phyloP scores from a whole-genome alignment of 140 eudicot species.

The Anethum foeniculum region DNA sequence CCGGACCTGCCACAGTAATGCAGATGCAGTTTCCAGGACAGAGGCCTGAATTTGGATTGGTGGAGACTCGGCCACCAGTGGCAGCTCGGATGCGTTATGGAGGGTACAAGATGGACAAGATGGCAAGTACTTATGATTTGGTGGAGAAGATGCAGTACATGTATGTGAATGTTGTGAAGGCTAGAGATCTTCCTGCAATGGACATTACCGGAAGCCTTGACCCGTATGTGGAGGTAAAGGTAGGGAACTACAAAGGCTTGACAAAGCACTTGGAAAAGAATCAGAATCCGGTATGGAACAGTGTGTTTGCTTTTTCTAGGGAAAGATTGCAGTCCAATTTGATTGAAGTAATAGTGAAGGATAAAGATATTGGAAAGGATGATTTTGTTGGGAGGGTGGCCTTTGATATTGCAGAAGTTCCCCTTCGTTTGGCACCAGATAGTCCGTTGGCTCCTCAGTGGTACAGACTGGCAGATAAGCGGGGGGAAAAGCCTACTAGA shows the following conservation, averaged over 20 bases:
- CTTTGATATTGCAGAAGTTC: conserved; percentile 64
- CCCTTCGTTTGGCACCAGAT: conserved; percentile 77
- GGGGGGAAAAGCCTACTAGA: conserved; percentile 36
- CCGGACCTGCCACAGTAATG: conserved; percentile 51
- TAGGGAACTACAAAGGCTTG: conserved; percentile 83
- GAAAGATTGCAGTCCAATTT: conserved; percentile 62
- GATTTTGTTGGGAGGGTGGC: conserved; percentile 68
- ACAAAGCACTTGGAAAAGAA: conserved; percentile 75
- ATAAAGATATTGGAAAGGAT: conserved; percentile 75
- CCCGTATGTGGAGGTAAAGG: conserved; percentile 85
- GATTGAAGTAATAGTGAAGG: conserved; percentile 71
- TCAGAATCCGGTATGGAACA: conserved; percentile 74
- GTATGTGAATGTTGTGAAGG: conserved; percentile 79
- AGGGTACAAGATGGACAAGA: conserved; percentile 52
- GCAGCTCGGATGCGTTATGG: conserved; percentile 88
- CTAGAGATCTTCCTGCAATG: conserved; percentile 81
- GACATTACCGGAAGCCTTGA: conserved; percentile 81
- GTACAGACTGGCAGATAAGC: conserved; percentile 66
- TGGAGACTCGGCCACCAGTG: conserved; percentile 87
- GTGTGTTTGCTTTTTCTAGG: conserved; percentile 78
- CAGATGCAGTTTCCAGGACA: conserved; percentile 76
- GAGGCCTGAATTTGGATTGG: conserved; percentile 68
- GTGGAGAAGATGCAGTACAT: conserved; percentile 77
- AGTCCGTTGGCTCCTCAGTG: conserved; percentile 95
- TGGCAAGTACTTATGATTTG: conserved; percentile 75